phyloP scores from a whole-genome alignment of 352 stramenopile species.

The Phytophthora sp. region DNA sequence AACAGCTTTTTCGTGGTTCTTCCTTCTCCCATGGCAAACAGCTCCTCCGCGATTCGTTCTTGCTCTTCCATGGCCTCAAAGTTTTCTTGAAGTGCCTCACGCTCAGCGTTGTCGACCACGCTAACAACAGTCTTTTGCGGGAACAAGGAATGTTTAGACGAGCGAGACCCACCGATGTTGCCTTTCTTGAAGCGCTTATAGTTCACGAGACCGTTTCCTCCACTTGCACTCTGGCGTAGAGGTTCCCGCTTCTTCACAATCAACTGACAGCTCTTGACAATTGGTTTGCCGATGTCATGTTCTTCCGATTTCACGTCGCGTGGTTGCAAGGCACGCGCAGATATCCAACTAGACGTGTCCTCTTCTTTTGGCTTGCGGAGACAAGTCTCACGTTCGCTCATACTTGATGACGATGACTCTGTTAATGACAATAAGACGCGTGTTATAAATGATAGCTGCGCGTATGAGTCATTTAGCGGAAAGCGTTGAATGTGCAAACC shows the following conservation, averaged over 20 bases:
- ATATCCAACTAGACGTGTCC: constrained; percentile 34
- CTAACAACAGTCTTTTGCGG: constrained; percentile 63
- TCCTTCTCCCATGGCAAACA: constrained; percentile 85
- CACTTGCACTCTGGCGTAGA: background rate
- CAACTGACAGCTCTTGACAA: constrained; percentile 58
- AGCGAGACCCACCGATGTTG: constrained; percentile 53
- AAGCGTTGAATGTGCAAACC: constrained; percentile 6
- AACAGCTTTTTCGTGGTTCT: constrained; percentile 52
- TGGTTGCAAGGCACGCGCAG: constrained; percentile 30
- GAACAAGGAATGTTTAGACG: constrained; percentile 52
- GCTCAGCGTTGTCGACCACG: constrained; percentile 70
- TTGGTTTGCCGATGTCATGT: constrained; percentile 41
- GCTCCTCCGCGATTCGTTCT: constrained; percentile 83
- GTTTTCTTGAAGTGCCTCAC: constrained; percentile 60
- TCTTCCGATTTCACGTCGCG: constrained; percentile 35
- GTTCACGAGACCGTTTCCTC: constrained; percentile 42
- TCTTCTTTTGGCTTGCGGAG: constrained; percentile 5
- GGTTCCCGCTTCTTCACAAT: constrained; percentile 48
- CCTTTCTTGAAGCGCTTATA: constrained; percentile 90
- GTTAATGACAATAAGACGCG: background rate
- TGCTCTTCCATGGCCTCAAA: constrained; percentile 77
- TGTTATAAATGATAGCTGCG: constrained; percentile 8
- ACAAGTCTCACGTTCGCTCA: constrained; percentile 2
- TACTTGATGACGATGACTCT: constrained; percentile 16
- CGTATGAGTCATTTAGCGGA: background rate